Evolutionary conservation across 345 rosid species (phyloP).

Genomic region (Combretum micranthum): DNA sequence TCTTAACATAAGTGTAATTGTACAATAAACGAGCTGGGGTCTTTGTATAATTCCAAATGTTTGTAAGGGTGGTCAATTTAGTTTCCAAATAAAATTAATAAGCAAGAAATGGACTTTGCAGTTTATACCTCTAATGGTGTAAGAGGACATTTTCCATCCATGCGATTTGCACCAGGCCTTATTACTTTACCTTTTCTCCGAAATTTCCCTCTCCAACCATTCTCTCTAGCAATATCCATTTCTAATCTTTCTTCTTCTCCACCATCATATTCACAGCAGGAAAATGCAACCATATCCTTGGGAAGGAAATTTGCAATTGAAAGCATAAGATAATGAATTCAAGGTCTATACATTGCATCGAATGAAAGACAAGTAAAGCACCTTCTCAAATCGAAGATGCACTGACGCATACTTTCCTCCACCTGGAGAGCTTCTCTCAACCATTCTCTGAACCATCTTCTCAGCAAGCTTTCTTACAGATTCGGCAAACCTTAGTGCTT

Average conservation of each 20-base stretch:
- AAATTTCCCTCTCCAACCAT: constrained; percentile 96
- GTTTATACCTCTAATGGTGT: constrained; percentile 75
- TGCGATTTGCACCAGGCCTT: constrained; percentile 82
- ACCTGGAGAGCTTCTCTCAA: constrained; percentile 47
- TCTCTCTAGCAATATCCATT: constrained; percentile 92
- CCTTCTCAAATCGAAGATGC: constrained; percentile 97
- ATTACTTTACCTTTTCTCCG: constrained; percentile 84
- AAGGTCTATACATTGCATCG: constrained; percentile 7
- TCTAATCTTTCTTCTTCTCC: constrained; percentile 84
- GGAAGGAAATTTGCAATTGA: background rate
- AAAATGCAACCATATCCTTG: constrained; percentile 98
- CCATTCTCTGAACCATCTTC: constrained; percentile 87
- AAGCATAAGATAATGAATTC: constrained; percentile 1
- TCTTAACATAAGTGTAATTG: background rate
- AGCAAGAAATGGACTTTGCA: background rate
- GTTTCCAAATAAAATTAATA: background rate
- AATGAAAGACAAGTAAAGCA: constrained; percentile 18
- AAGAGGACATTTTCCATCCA: constrained; percentile 94
- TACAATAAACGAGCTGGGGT: background rate
- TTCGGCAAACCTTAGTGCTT: constrained; percentile 76
- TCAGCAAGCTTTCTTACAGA: constrained; percentile 82
- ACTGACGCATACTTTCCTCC: constrained; percentile 88
- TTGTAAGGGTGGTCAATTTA: background rate
- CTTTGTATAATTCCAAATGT: background rate
- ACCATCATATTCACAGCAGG: constrained; percentile 94